These are phyloP conservation scores for Prunus mira DNA, from an alignment of 306 rosid species.

Conservation along the genomic window DNA sequence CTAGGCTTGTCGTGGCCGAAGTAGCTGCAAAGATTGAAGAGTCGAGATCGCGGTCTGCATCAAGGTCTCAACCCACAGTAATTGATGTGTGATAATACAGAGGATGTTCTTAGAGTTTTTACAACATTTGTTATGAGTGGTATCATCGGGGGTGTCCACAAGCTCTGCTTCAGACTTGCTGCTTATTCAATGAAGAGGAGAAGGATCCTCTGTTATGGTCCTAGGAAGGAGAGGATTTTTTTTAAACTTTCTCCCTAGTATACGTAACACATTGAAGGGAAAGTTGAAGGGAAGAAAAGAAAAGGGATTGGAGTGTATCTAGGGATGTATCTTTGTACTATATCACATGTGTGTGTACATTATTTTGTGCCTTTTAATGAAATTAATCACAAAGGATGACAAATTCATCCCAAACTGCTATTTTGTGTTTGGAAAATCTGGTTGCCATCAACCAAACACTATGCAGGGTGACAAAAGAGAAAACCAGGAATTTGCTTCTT, in stretches of 20 bases:
- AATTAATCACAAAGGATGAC: slow-evolving; percentile 16
- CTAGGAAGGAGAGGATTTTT: slow-evolving; percentile 36
- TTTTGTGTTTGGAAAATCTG: neutral
- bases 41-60: slow-evolving; percentile 41
- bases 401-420: slow-evolving; percentile 12
- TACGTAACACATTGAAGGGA: neutral
- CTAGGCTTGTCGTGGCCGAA: slow-evolving; percentile 79
- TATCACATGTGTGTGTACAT: slow-evolving; percentile 32
- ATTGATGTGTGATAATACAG: slow-evolving; percentile 36
- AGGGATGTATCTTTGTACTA: neutral
- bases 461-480: no score
- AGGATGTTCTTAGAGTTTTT: neutral
- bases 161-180: slow-evolving; percentile 27
- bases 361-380: slow-evolving; percentile 9
- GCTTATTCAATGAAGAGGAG: slow-evolving; percentile 3
- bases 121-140: neutral
- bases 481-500: no score
- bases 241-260: slow-evolving; percentile 25
- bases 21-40: slow-evolving; percentile 69
- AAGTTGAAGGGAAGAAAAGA: neutral
- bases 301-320: neutral
- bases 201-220: slow-evolving; percentile 1
- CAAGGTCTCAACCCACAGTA: slow-evolving; percentile 23
- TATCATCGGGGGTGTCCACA: slow-evolving; percentile 8
- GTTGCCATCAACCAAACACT: neutral